Conservation (phyloP, 2,329 filamentous ascomycete genomes). For the Pestalotiopsis sp. region DNA sequence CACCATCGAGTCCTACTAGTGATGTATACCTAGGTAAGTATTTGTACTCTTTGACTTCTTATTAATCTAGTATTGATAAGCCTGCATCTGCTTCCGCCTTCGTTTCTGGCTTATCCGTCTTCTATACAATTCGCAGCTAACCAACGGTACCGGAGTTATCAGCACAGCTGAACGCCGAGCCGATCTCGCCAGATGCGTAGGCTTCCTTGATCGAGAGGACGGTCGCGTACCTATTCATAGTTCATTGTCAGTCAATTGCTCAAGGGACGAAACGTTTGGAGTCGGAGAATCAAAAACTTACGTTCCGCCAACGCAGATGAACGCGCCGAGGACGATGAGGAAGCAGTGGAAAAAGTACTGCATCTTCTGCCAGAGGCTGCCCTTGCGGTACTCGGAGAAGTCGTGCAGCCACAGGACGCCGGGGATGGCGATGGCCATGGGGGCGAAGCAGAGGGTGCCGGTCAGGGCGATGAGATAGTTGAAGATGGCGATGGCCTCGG, state of each 20-base stretch:
- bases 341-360: conserved; percentile 19
- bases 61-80: neutral
- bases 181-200: conserved; percentile 19
- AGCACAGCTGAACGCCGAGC: conserved; percentile 21
- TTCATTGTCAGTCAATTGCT: neutral
- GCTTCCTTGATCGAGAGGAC: conserved; percentile 19
- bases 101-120: neutral
- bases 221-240: conserved; percentile 16
- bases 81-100: neutral
- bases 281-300: conserved; percentile 7
- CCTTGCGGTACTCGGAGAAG: conserved; percentile 11
- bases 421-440: conserved; percentile 15
- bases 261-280: neutral
- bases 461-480: conserved; percentile 15
- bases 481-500: conserved; percentile 17
- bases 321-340: conserved; percentile 18
- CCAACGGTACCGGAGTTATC: conserved; percentile 18
- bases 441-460: conserved; percentile 16
- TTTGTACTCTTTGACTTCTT: neutral
- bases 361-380: conserved; percentile 13
- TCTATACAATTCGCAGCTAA: neutral
- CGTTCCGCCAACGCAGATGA: conserved; percentile 20
- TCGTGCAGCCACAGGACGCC: conserved; percentile 16
- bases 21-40: neutral
- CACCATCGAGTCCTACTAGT: neutral